Evolutionary conservation across 225 moss, liverwort and hornwort genomes (phyloP).

Genomic region (Polytrichum commune): DNA sequence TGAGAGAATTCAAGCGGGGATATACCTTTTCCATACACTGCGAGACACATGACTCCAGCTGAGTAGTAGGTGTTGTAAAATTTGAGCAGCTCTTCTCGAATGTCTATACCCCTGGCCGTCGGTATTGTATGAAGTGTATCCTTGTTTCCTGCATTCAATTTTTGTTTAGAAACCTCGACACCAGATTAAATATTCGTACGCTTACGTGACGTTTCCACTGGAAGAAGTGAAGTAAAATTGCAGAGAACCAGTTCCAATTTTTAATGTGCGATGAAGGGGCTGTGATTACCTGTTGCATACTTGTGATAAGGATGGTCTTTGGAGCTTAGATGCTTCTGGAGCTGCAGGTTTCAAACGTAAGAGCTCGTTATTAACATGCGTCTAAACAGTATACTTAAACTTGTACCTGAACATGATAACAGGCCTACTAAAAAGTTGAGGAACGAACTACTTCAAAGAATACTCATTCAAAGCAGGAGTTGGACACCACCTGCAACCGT

Average conservation of each 20-base stretch:
- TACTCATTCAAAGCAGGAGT: too few species aligned
- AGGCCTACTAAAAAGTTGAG: too few species aligned
- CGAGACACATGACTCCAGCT: conserved; percentile 83
- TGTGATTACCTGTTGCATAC: conserved; percentile 73
- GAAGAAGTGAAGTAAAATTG: too few species aligned
- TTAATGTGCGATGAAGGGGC: neutral
- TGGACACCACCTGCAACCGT: too few species aligned
- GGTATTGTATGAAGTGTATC: conserved; percentile 73
- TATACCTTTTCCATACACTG: conserved; percentile 75
- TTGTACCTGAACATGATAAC: too few species aligned
- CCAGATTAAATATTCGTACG: too few species aligned
- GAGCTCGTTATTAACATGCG: too few species aligned
- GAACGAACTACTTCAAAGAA: too few species aligned
- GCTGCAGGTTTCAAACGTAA: conserved; percentile 34
- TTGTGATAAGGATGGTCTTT: conserved; percentile 95
- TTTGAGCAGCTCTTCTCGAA: conserved; percentile 67
- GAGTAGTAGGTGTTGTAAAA: conserved; percentile 80
- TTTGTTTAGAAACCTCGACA: too few species aligned
- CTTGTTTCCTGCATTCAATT: conserved; percentile 53
- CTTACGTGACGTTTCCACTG: too few species aligned
- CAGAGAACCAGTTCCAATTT: too few species aligned
- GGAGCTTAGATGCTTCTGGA: conserved; percentile 76
- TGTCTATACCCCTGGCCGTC: conserved; percentile 63
- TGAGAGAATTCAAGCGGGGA: neutral
- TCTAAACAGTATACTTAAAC: too few species aligned